A percentile compares a stretch with the other conserved stretches of the same genome.
Conservation (phyloP, 768 basidiomycete species). For the Hygrophorus pudorinus region DNA sequence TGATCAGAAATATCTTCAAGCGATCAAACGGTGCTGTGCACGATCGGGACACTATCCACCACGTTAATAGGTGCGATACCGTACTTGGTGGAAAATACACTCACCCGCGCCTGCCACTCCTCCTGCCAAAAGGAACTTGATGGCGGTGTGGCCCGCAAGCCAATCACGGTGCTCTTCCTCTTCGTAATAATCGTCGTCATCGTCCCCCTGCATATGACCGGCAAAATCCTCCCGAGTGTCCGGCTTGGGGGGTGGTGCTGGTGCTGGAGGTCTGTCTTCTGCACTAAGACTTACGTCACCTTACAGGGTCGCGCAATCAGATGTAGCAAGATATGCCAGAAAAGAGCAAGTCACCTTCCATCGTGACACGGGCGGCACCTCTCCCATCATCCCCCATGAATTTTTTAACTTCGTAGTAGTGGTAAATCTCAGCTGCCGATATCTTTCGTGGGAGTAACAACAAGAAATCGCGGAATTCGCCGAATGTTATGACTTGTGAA, state of each 20-base stretch:
- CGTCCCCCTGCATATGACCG: constrained; percentile 22
- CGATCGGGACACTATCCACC: constrained; percentile 71
- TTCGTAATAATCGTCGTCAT: constrained; percentile 38
- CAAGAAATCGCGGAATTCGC: constrained; percentile 84
- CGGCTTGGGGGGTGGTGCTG: constrained; percentile 3
- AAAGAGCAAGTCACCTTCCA: constrained; percentile 61
- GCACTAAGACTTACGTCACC: constrained; percentile 73
- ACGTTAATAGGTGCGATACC: constrained; percentile 32
- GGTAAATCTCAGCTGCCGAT: constrained; percentile 79
- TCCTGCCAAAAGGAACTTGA: constrained; percentile 88
- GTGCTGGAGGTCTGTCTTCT: constrained; percentile 52
- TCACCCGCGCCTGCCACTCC: constrained; percentile 90
- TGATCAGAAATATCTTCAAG: constrained; percentile 93
- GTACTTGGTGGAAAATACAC: constrained; percentile 14
- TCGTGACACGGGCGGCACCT: constrained; percentile 71
- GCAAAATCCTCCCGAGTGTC: background rate
- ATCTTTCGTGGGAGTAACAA: constrained; percentile 75
- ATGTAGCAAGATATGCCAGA: background rate
- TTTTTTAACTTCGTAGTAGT: constrained; percentile 63
- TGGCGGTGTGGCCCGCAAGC: constrained; percentile 60
- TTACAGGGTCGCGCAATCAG: constrained; percentile 18
- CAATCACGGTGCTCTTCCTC: constrained; percentile 52
- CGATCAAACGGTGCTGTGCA: constrained; percentile 98
- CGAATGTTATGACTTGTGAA: constrained; percentile 63
- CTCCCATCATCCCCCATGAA: constrained; percentile 67